Base-by-base conservation (phyloP, 257 asterid species). In the Nicotiana noctiflora region DNA sequence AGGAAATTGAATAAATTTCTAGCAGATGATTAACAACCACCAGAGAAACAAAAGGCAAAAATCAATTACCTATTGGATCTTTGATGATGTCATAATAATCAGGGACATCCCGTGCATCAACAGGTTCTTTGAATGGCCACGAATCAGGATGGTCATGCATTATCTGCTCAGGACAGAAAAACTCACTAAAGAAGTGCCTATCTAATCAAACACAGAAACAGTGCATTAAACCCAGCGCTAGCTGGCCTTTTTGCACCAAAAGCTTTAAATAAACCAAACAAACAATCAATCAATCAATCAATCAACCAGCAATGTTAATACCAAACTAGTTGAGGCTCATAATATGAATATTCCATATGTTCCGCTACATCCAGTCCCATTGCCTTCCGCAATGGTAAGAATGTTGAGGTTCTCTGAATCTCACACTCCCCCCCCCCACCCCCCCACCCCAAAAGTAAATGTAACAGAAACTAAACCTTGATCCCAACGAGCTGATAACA, bases 121-220 rank as follows among this genome's bases (percentile, higher is more conserved):
- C 99, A 21, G 99, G 97, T 60, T 95, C 99, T 85, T 88, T 95
- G 88, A 95, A 95, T 37, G 99, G 99, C 98, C 99, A 95, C 80
- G 98, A 85, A 92, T 95, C 99, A n/a, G 98, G 96, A 88, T 95
- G 99, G 75, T 95, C 99, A 62, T 81, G 87, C 98, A 92, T 89
- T 84, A 87, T 90, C 99, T 95, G 94, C 84, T 83, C 81, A 82
- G 60, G 82, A 63, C 66, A 68, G 44, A 80, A n/a, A 79, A 51
- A 37, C 65, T 76, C 61, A 84, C 53, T 75, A 55, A 79, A n/a
- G 40, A 61, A 44, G 78, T 46, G 60, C 78, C 60, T 14, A 72
- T 72, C 23, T 46, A 51, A 51, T 51, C 18, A 72, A 72, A 25
- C 14, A 72, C n/a, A 23, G 4, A 46, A 46, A 12, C 34, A 46